Percentiles rank a stretch among this genome's conserved stretches.
phyloP scores from a whole-genome alignment of 1,284 basidiomycete genomes.

The Violaceomyces palustris region DNA sequence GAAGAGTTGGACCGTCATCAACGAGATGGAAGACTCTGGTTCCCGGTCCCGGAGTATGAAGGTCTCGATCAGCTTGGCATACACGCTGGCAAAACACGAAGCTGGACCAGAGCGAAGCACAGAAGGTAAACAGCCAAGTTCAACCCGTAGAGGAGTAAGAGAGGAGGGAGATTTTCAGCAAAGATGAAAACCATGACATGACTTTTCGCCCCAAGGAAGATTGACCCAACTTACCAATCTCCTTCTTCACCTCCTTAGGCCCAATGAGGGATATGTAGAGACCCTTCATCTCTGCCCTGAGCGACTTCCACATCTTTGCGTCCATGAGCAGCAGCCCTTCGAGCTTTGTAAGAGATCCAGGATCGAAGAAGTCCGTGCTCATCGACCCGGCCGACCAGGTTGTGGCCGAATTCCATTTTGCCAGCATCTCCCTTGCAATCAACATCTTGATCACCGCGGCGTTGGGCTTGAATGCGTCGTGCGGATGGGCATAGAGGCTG shows the following conservation, averaged over 20 bases:
- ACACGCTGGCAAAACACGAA: conserved; percentile 42
- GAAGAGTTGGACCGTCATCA: conserved; percentile 51
- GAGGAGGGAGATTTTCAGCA: neutral
- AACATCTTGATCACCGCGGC: conserved; percentile 38
- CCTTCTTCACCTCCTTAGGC: conserved; percentile 66
- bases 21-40: conserved; percentile 49
- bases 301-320: conserved; percentile 48
- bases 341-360: conserved; percentile 31
- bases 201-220: too few species aligned
- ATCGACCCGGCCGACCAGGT: conserved; percentile 29
- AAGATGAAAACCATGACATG: neutral
- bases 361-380: conserved; percentile 41
- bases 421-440: conserved; percentile 28
- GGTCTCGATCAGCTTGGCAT: conserved; percentile 45
- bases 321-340: conserved; percentile 49
- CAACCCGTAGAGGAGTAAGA: neutral
- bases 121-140: neutral
- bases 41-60: conserved; percentile 50
- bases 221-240: conserved; percentile 70
- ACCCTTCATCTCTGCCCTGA: conserved; percentile 70
- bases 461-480: conserved; percentile 17
- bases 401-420: conserved; percentile 26
- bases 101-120: too few species aligned
- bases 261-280: conserved; percentile 73
- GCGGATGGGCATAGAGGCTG: conserved; percentile 8